Evolutionary conservation across 129 eudicot species (phyloP).

Genomic region (Lactuca saligna): DNA sequence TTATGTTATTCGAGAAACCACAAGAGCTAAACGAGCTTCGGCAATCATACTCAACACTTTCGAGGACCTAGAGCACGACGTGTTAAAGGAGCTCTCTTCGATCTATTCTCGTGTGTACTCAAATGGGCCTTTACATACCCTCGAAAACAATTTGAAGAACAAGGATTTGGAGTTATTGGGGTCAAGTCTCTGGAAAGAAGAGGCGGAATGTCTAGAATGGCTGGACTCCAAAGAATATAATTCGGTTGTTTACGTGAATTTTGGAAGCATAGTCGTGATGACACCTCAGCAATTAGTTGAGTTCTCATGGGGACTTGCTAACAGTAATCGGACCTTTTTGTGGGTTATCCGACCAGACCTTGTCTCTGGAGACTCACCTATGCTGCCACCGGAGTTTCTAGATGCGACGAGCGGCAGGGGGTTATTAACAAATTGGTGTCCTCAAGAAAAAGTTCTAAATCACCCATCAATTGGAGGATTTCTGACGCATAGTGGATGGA

Average conservation of each 20-base stretch:
- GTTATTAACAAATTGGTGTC: constrained; percentile 30
- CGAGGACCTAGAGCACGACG: constrained; percentile 32
- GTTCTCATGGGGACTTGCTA: constrained; percentile 36
- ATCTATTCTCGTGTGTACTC: constrained; percentile 10
- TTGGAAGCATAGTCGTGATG: constrained; percentile 37
- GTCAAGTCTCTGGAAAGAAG: constrained; percentile 32
- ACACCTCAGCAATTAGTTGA: constrained; percentile 31
- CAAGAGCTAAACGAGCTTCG: constrained; percentile 20
- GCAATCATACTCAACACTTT: constrained; percentile 35
- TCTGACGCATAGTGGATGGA: constrained; percentile 35
- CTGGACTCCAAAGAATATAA: constrained; percentile 22
- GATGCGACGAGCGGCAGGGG: constrained; percentile 19
- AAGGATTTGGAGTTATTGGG: background rate
- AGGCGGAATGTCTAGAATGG: constrained; percentile 24
- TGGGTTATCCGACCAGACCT: constrained; percentile 34
- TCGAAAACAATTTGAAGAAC: background rate
- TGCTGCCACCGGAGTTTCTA: constrained; percentile 23
- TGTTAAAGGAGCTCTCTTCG: constrained; percentile 21
- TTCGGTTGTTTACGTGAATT: constrained; percentile 33
- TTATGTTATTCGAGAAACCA: constrained; percentile 18
- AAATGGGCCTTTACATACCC: constrained; percentile 21
- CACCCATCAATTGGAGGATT: constrained; percentile 37
- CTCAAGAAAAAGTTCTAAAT: constrained; percentile 29
- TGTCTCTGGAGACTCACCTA: background rate
- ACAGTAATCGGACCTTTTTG: constrained; percentile 29